Evolutionary conservation across 345 rosid genomes (phyloP), one percentile per base, ranked within the genome.

Genomic region (Limnanthes douglasii): DNA sequence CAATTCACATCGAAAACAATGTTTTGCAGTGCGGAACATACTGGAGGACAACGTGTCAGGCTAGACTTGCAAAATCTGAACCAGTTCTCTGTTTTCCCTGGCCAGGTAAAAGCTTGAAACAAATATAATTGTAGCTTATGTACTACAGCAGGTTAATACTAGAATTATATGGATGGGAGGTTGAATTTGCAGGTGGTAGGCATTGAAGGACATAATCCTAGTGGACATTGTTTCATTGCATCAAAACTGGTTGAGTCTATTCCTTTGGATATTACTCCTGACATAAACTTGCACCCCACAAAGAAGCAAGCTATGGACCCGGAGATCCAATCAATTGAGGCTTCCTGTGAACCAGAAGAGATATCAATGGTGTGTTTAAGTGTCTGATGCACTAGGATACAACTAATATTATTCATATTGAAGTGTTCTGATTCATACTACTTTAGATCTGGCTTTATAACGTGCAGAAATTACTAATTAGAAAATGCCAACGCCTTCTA

Each of bases 161-260:
- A 31, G n/a, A n/a, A n/a, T n/a, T n/a, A 35, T 54, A 47, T 47
- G 47, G 39, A 33, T 39, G 32, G 45, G 48, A 41, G 15, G 9
- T 15, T 54, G 37, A 18, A n/a, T 53, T 51, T 51, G 41, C 73
- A 90, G 98, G 65, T 90, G 42, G 79, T 90, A 27, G 95, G 86
- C 44, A 39, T 90, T 56, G 81, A 77, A 57, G 98, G 95, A 44
- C 61, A 72, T 40, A 90, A 90, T 66, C 95, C 94, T 36, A 84
- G 95, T 56, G 95, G 95, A 22, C 95, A 90, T 46, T 84, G 85
- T 72, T 64, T 90, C 32, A 74, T 72, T 20, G 94, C 92, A 32
- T 73, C 95, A 10, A 73, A 84, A 51, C 45, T 80, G 18, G 37
- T 84, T 8, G 95, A 79, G 43, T 57, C 58, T 39, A 50, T 77